phyloP scores from a whole-genome alignment of 495 filamentous ascomycete species.

The Aspergillus diversus region DNA sequence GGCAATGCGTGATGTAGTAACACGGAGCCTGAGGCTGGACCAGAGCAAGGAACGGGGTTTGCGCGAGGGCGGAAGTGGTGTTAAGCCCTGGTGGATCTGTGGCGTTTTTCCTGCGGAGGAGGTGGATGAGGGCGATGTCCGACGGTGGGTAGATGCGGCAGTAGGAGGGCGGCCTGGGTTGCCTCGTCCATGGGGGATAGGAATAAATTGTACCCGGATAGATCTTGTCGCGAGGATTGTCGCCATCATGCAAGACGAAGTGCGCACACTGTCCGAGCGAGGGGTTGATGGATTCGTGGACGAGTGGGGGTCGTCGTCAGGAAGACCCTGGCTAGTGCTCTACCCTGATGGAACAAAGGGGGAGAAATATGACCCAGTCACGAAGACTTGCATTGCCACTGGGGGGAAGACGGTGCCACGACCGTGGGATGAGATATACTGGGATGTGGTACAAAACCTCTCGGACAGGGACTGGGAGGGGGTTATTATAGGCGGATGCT shows the following conservation, averaged over 20 bases:
- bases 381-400: constrained; percentile 55
- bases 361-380: constrained; percentile 64
- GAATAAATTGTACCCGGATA: constrained; percentile 69
- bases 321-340: constrained; percentile 56
- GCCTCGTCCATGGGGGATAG: constrained; percentile 60
- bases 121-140: constrained; percentile 43
- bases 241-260: constrained; percentile 44
- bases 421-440: constrained; percentile 30
- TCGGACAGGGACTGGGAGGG: constrained; percentile 23
- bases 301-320: constrained; percentile 29
- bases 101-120: constrained; percentile 62
- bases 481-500: constrained; percentile 26
- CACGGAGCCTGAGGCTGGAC: not conserved
- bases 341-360: constrained; percentile 73
- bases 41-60: not conserved
- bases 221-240: constrained; percentile 54
- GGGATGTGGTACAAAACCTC: constrained; percentile 21
- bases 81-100: constrained; percentile 58
- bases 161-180: constrained; percentile 22
- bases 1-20: constrained; percentile 36
- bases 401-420: constrained; percentile 7
- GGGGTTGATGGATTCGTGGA: constrained; percentile 26
- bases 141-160: constrained; percentile 36
- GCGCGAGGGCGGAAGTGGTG: not conserved
- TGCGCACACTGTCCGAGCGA: constrained; percentile 34